Percentiles rank a stretch among this genome's conserved stretches.
Evolutionary conservation across 352 stramenopile species (phyloP).

Genomic region (Globisporangium okanoganense): DNA sequence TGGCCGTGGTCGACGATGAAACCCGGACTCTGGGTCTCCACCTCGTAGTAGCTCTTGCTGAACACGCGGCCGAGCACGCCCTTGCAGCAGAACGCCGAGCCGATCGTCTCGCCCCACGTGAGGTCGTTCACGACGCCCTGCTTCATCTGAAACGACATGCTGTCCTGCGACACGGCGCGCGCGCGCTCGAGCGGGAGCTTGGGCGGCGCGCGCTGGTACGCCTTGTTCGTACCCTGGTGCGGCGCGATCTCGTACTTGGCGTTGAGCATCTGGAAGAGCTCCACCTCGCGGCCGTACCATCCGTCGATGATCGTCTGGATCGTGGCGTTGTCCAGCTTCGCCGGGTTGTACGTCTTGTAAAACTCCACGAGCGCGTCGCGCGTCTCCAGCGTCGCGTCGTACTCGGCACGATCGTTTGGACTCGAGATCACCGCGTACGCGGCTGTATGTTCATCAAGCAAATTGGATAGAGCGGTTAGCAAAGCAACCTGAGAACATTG

Average conservation of each 20-base stretch:
- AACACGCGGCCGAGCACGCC: slow-evolving; percentile 47
- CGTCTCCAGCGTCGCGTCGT: slow-evolving; percentile 72
- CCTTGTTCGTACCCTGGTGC: slow-evolving; percentile 65
- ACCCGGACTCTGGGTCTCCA: slow-evolving; percentile 74
- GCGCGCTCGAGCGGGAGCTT: slow-evolving; percentile 52
- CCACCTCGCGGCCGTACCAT: slow-evolving; percentile 79
- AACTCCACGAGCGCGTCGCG: slow-evolving; percentile 79
- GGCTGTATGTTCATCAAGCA: slow-evolving; percentile 7
- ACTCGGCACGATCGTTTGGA: slow-evolving; percentile 73
- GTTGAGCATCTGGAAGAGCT: slow-evolving; percentile 87
- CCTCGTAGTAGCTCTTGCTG: slow-evolving; percentile 74
- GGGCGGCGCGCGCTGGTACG: slow-evolving; percentile 30
- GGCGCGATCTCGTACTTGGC: slow-evolving; percentile 82
- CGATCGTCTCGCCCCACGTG: slow-evolving; percentile 50
- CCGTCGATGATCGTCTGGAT: slow-evolving; percentile 86
- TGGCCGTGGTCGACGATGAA: slow-evolving; percentile 40
- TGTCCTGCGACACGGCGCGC: slow-evolving; percentile 58
- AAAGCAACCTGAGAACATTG: too few relatives aligned
- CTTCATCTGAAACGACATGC: slow-evolving; percentile 47
- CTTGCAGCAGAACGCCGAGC: slow-evolving; percentile 73
- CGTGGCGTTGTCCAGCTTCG: slow-evolving; percentile 80
- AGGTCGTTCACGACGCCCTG: slow-evolving; percentile 48
- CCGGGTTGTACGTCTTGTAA: slow-evolving; percentile 81
- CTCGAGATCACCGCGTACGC: slow-evolving; percentile 77
- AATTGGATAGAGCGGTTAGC: background rate